Evolutionary conservation across 2,329 filamentous ascomycete genomes (phyloP).

Genomic region (Fusarium humuli): DNA sequence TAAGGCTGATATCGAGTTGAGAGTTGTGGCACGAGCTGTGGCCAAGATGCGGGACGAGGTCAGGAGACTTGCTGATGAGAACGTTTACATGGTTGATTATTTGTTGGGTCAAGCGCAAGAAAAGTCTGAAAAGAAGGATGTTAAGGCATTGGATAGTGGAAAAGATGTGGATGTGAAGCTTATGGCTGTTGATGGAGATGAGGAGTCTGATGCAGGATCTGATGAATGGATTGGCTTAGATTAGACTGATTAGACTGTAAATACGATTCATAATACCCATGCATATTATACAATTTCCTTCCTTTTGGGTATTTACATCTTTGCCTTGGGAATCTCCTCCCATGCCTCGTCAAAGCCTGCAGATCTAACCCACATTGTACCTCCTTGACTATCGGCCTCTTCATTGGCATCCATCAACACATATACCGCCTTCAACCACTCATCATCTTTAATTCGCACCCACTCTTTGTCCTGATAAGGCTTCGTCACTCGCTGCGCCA

Average conservation of each 20-base stretch:
- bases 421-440: constrained; percentile 71
- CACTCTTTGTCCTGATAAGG: constrained; percentile 60
- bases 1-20: constrained; percentile 84
- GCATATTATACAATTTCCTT: constrained; percentile 22
- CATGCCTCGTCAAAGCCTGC: constrained; percentile 75
- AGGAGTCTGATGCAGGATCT: constrained; percentile 52
- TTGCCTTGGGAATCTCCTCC: constrained; percentile 56
- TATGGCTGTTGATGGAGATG: constrained; percentile 50
- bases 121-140: constrained; percentile 43
- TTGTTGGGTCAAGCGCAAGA: constrained; percentile 66
- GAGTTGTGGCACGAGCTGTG: constrained; percentile 84
- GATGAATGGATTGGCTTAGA: constrained; percentile 64
- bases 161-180: constrained; percentile 48
- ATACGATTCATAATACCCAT: constrained; percentile 45
- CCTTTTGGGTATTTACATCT: constrained; percentile 19
- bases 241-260: constrained; percentile 56
- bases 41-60: constrained; percentile 85
- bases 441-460: constrained; percentile 65
- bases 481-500: constrained; percentile 67
- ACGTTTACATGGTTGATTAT: constrained; percentile 90
- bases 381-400: constrained; percentile 51
- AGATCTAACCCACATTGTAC: constrained; percentile 68
- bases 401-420: constrained; percentile 73
- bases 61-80: constrained; percentile 85
- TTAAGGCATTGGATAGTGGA: constrained; percentile 35